A percentile compares a stretch with the other conserved stretches of the same genome.
Evolutionary conservation across 306 rosid species (phyloP).

Genomic region (Cucurbita maxima): DNA sequence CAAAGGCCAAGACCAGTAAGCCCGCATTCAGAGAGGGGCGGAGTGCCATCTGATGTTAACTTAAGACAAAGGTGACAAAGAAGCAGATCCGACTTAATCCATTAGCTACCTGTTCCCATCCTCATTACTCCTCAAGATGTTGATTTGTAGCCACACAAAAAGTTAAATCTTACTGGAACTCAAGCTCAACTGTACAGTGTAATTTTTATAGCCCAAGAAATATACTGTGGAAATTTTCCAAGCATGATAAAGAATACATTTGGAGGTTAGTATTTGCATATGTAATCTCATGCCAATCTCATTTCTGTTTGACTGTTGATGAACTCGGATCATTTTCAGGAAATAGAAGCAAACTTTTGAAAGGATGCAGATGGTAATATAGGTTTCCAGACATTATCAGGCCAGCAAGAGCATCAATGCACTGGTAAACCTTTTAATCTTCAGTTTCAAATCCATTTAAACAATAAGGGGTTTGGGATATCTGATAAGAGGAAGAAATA

Average conservation of each 20-base stretch:
- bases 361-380: not conserved
- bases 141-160: slow-evolving; percentile 1
- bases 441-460: not conserved
- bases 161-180: not conserved
- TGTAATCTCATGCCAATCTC: not conserved
- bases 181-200: slow-evolving; percentile 2
- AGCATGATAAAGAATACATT: not conserved
- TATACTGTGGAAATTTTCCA: slow-evolving; percentile 1
- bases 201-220: slow-evolving; percentile 5
- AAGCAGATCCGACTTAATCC: not conserved
- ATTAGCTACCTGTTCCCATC: not conserved
- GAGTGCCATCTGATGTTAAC: slow-evolving; percentile 35
- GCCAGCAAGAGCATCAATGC: not conserved
- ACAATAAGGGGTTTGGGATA: not conserved
- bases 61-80: slow-evolving; percentile 30
- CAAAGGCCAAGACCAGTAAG: slow-evolving; percentile 30
- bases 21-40: slow-evolving; percentile 31
- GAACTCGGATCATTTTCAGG: not conserved
- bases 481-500: not conserved
- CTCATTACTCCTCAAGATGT: not conserved
- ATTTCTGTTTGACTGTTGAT: not conserved
- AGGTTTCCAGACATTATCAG: not conserved
- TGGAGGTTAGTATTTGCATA: slow-evolving; percentile 3
- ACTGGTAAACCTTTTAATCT: not conserved
- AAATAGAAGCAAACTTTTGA: not conserved